These are phyloP conservation scores for Tulasnella sp. DNA, from an alignment of 768 basidiomycete genomes.

Conservation along the genomic window DNA sequence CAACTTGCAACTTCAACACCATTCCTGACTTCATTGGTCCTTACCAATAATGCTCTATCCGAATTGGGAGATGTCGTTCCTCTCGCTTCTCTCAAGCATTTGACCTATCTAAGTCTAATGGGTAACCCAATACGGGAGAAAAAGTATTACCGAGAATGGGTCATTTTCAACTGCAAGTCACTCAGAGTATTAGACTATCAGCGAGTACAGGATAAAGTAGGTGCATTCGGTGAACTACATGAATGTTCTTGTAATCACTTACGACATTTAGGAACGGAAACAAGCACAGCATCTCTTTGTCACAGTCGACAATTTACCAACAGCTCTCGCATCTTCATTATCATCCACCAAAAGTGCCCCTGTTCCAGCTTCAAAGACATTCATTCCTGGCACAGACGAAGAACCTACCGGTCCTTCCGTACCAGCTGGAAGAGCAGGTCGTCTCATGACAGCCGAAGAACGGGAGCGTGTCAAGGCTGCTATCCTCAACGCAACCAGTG, in stretches of 20 bases:
- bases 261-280: constrained; percentile 52
- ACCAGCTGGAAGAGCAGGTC: constrained; percentile 46
- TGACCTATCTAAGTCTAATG: constrained; percentile 62
- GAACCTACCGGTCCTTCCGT: constrained; percentile 36
- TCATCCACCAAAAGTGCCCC: constrained; percentile 56
- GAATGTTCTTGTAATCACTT: background rate
- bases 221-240: background rate
- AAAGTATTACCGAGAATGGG: constrained; percentile 96
- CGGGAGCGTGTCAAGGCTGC: constrained; percentile 76
- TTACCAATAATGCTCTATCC: constrained; percentile 67
- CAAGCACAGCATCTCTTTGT: constrained; percentile 62
- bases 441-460: constrained; percentile 84
- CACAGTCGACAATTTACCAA: constrained; percentile 64
- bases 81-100: constrained; percentile 27
- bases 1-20: constrained; percentile 74
- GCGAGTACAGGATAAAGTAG: constrained; percentile 86
- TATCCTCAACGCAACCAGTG: constrained; percentile 79
- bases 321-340: constrained; percentile 65
- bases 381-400: constrained; percentile 44
- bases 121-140: constrained; percentile 81
- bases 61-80: constrained; percentile 67
- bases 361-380: constrained; percentile 41
- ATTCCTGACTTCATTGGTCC: constrained; percentile 68
- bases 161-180: constrained; percentile 74
- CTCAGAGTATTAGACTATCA: constrained; percentile 91